These are phyloP conservation scores for Mortierella sp. DNA, from an alignment of 371 early-diverging fungal genomes.

Conservation along the genomic window DNA sequence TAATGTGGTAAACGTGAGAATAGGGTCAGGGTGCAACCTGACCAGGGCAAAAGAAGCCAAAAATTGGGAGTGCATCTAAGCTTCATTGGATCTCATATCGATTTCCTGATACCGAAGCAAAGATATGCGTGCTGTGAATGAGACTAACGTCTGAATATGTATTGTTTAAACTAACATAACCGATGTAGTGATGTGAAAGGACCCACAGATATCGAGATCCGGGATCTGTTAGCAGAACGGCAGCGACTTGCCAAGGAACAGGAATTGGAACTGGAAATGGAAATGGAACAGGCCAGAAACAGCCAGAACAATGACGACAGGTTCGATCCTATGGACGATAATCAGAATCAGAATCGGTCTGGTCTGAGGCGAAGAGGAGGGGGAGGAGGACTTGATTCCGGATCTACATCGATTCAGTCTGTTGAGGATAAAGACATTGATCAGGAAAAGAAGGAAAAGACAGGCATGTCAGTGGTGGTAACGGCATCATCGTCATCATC, in stretches of 20 bases:
- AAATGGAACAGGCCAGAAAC: neutral
- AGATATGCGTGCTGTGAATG: too few relatives aligned
- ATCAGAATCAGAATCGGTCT: constrained; percentile 1
- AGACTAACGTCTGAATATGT: too few relatives aligned
- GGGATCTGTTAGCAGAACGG: constrained; percentile 24
- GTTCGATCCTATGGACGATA: constrained; percentile 2
- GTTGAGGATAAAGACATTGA: neutral
- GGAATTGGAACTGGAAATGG: neutral
- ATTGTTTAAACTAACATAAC: neutral
- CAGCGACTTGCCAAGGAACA: constrained; percentile 3
- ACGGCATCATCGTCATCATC: neutral
- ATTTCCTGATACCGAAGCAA: too few relatives aligned
- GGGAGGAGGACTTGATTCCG: neutral
- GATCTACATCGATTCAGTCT: neutral
- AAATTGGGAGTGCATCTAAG: too few relatives aligned
- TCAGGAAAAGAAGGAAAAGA: constrained; percentile 7
- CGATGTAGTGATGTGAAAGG: neutral
- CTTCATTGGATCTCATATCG: too few relatives aligned
- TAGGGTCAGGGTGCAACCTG: too few relatives aligned
- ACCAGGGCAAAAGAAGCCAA: too few relatives aligned
- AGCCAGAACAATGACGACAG: neutral
- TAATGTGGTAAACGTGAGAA: too few relatives aligned
- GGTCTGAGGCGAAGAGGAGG: constrained; percentile 35
- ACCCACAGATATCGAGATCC: constrained; percentile 22
- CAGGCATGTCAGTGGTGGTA: neutral